Evolutionary conservation across 2,329 filamentous ascomycete genomes (phyloP).

Genomic region (Blumeria graminis): DNA sequence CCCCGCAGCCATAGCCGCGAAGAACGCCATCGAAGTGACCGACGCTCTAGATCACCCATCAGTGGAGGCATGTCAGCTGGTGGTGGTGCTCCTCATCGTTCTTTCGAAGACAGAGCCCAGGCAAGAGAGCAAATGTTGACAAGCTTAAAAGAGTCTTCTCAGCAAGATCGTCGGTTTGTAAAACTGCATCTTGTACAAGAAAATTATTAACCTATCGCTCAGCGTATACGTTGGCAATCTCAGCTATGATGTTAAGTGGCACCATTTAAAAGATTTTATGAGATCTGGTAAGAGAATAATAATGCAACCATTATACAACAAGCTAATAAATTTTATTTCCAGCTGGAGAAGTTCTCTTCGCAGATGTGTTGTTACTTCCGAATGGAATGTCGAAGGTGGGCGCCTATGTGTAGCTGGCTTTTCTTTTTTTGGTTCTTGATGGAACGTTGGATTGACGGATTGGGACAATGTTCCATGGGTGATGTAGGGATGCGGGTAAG

Average conservation of each 20-base stretch:
- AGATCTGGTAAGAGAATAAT: constrained; percentile 57
- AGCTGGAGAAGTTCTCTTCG: constrained; percentile 99
- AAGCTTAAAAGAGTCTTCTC: constrained; percentile 76
- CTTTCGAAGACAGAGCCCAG: constrained; percentile 58
- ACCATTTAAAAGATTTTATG: constrained; percentile 99
- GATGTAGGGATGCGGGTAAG: constrained; percentile 99
- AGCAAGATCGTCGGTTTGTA: constrained; percentile 65
- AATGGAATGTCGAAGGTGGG: constrained; percentile 99
- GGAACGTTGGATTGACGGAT: constrained; percentile 98
- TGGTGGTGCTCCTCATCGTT: constrained; percentile 39
- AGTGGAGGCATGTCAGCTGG: constrained; percentile 8
- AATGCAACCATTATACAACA: constrained; percentile 7
- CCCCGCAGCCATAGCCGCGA: constrained; percentile 56
- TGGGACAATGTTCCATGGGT: constrained; percentile 70
- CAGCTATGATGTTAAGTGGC: constrained; percentile 99
- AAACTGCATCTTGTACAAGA: no score
- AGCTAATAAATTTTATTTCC: constrained; percentile 19
- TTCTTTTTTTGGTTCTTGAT: constrained; percentile 36
- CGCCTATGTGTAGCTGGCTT: constrained; percentile 73
- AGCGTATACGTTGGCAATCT: constrained; percentile 93
- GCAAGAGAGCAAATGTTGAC: constrained; percentile 93
- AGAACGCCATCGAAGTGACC: constrained; percentile 49
- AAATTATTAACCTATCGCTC: constrained; percentile 2
- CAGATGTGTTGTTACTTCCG: constrained; percentile 96
- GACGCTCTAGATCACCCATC: constrained; percentile 68